phyloP scores from a whole-genome alignment of 73 alveolate genomes.

The Uronychia binucleata region DNA sequence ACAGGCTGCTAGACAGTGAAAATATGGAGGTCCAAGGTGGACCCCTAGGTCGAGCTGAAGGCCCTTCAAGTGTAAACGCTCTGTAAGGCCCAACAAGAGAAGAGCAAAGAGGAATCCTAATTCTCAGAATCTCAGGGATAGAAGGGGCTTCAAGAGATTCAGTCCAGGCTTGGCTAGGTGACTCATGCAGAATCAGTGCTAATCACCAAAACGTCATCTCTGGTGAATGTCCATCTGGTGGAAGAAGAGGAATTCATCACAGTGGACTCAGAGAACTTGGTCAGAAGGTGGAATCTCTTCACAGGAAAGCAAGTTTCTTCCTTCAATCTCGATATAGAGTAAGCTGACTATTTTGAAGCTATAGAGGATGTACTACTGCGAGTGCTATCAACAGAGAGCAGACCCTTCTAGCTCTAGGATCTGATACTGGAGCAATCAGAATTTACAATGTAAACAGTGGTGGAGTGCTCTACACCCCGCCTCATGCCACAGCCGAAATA shows the following conservation, averaged over 20 bases:
- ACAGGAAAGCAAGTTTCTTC: conserved; percentile 9
- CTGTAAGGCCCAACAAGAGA: conserved; percentile 24
- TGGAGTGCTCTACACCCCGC: conserved; percentile 34
- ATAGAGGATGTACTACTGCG: conserved; percentile 38
- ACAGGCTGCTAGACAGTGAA: conserved; percentile 46
- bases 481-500: conserved; percentile 30
- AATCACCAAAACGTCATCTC: conserved; percentile 18
- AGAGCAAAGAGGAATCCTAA: conserved; percentile 6
- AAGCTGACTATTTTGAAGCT: neutral
- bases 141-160: no score
- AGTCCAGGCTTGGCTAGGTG: no score
- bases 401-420: conserved; percentile 35
- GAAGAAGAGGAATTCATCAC: conserved; percentile 7
- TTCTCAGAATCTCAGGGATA: no score
- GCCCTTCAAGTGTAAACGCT: conserved; percentile 33
- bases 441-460: conserved; percentile 40
- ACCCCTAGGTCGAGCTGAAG: conserved; percentile 40
- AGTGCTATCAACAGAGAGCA: conserved; percentile 22
- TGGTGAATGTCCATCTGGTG: conserved; percentile 4
- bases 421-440: conserved; percentile 18
- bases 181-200: no score
- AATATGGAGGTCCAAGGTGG: conserved; percentile 41
- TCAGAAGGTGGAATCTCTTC: conserved; percentile 31
- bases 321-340: conserved; percentile 30
- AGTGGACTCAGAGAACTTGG: conserved; percentile 43